Base-by-base conservation (phyloP, 2,329 filamentous ascomycete genomes). In the Fusarium circinatum region DNA sequence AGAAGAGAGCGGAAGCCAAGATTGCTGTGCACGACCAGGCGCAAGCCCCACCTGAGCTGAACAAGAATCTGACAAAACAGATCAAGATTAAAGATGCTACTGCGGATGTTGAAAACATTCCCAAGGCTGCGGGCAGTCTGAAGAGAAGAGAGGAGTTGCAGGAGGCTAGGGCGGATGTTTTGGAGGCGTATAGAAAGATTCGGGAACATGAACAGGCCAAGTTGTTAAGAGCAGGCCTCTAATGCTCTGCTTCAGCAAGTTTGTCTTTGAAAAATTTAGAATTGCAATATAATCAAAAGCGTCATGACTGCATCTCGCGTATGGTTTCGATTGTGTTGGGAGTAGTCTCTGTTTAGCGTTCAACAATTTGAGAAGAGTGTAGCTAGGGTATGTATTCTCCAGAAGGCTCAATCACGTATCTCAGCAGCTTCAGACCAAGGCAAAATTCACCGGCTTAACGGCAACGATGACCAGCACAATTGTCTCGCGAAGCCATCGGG, bases 21-120 rank as follows among this genome's bases (percentile, higher is more conserved):
- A 79, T 85, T 45, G 85, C 85, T 6, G 79, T 90, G 22, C 84
- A 89, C 69, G 88, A 89, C 70, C 85, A 95, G 34, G 94, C 89
- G 7, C 86, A 91, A 77, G 95, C 93, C 42, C 95, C 95, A 36
- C 95, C 95, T 0, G 89, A 89, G 71, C 87, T 97, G 62, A 88
- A 89, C 74, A 90, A 88, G 70, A 79, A 79, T 57, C 71, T 76
- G 51, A 74, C 79, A 12, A 79, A 79, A 36, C 80, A 80, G 58
- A 77, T 85, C 26, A 80, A 79, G 52, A 73, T 83, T 20, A 76
- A 72, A n/a, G 81, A 78, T 17, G 81, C 81, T 17, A 70, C 75
- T 1, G 83, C 82, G 20, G 78, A 83, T 36, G 83, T 84, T 17
- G 79, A 70, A 9, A 82, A 79, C 44, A 75, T 84, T 20, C 83